Conservation (phyloP, 2,329 filamentous ascomycete species). For the Corinectria fuckeliana region DNA sequence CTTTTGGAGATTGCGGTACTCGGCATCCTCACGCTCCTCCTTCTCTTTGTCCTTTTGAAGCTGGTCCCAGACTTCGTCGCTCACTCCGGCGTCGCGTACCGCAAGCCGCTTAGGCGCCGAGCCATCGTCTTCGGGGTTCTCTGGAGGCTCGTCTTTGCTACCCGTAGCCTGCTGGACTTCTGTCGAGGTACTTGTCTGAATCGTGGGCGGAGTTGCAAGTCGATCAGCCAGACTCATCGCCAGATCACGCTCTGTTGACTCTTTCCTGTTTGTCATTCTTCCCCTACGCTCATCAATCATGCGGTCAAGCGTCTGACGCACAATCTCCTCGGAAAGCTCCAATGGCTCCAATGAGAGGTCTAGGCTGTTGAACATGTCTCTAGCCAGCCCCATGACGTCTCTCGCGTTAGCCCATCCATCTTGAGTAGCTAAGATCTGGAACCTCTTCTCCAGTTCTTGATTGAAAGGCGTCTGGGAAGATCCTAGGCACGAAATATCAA, state of each 20-base stretch:
- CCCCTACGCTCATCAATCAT: constrained; percentile 32
- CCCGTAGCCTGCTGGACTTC: not conserved
- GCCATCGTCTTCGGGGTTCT: constrained; percentile 5
- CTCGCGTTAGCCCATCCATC: constrained; percentile 68
- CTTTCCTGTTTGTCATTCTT: constrained; percentile 23
- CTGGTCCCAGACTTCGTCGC: constrained; percentile 66
- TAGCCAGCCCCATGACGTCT: constrained; percentile 63
- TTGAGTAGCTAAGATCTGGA: constrained; percentile 50
- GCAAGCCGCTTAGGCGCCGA: not conserved
- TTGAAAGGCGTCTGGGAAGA: constrained; percentile 16
- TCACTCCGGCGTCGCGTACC: constrained; percentile 63
- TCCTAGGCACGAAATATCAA: constrained; percentile 39
- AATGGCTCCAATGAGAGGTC: constrained; percentile 20
- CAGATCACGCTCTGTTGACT: rapidly evolving
- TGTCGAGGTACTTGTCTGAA: not conserved
- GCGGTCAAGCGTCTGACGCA: constrained; percentile 26
- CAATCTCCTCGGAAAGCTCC: constrained; percentile 21
- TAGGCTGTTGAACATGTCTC: constrained; percentile 53
- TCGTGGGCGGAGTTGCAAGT: not conserved
- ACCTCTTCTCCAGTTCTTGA: constrained; percentile 30
- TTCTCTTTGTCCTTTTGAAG: constrained; percentile 58
- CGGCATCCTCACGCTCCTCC: constrained; percentile 46
- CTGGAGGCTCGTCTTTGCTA: constrained; percentile 1
- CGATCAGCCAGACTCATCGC: rapidly evolving
- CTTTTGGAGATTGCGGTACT: constrained; percentile 45